These are phyloP conservation scores for Calvatia gigantea DNA, from an alignment of 768 basidiomycete species.

Conservation along the genomic window DNA sequence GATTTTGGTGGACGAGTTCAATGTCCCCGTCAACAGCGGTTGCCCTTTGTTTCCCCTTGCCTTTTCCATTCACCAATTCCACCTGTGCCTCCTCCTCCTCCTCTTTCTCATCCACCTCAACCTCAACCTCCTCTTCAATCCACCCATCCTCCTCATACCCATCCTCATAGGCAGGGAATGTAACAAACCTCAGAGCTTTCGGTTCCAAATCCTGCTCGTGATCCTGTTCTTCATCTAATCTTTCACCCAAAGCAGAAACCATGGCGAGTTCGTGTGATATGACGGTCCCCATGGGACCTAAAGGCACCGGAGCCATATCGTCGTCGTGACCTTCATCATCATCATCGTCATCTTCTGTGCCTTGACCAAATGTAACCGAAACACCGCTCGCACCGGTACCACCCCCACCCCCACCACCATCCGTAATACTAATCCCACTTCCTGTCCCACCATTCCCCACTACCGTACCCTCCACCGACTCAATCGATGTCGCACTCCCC, in stretches of 20 bases:
- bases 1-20: too few relatives aligned
- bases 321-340: neutral
- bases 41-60: constrained; percentile 1
- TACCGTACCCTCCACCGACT: too few relatives aligned
- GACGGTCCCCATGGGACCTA: neutral
- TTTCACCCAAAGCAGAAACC: neutral
- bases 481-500: too few relatives aligned
- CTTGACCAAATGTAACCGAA: neutral
- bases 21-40: constrained; percentile 1
- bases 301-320: neutral
- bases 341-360: neutral
- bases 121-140: neutral
- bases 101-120: neutral
- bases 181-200: constrained; percentile 10
- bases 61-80: constrained; percentile 2
- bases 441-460: neutral
- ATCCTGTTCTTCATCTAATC: neutral
- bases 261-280: neutral
- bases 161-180: constrained; percentile 11
- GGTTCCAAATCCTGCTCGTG: constrained; percentile 1
- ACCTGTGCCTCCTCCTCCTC: neutral
- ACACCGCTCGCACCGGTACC: neutral
- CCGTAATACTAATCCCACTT: neutral
- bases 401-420: neutral
- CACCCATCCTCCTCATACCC: constrained; percentile 15